Percentiles rank a stretch among this genome's conserved stretches.
Evolutionary conservation across 805 yeast genomes (phyloP).

Genomic region (Yarrowia alimentaria): DNA sequence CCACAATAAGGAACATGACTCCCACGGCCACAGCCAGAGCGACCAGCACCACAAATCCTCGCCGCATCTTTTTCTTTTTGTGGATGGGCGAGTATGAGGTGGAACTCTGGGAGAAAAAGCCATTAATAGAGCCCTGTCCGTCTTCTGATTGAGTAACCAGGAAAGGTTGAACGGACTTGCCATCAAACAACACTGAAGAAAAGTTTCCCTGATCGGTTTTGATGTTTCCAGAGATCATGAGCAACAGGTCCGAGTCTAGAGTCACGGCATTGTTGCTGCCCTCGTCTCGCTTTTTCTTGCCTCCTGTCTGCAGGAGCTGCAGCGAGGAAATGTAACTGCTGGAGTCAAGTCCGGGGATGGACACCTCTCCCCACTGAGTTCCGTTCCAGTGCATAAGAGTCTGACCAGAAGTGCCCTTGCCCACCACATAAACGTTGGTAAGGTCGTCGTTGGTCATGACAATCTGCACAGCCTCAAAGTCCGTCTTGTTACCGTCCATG

Average conservation of each 20-base stretch:
- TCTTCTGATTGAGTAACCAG: slow-evolving; percentile 43
- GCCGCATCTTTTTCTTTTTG: slow-evolving; percentile 39
- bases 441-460: slow-evolving; percentile 18
- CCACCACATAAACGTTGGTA: slow-evolving; percentile 13
- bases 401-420: neutral
- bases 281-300: slow-evolving; percentile 14
- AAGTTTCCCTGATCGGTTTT: slow-evolving; percentile 50
- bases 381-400: slow-evolving; percentile 22
- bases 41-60: slow-evolving; percentile 68
- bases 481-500: slow-evolving; percentile 15
- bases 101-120: slow-evolving; percentile 37
- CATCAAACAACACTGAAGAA: slow-evolving; percentile 64
- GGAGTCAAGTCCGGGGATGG: slow-evolving; percentile 8
- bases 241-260: slow-evolving; percentile 1
- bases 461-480: slow-evolving; percentile 16
- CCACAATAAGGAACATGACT: slow-evolving; percentile 45
- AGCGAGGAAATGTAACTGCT: slow-evolving; percentile 1
- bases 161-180: slow-evolving; percentile 64
- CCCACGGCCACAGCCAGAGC: slow-evolving; percentile 67
- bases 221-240: slow-evolving; percentile 21
- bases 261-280: slow-evolving; percentile 1
- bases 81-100: slow-evolving; percentile 31
- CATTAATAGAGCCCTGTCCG: slow-evolving; percentile 36
- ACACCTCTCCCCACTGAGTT: slow-evolving; percentile 7
- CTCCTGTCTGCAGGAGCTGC: slow-evolving; percentile 18